Evolutionary conservation across 2,329 filamentous ascomycete genomes (phyloP).

Genomic region (Iodosphaeria phyllophila): DNA sequence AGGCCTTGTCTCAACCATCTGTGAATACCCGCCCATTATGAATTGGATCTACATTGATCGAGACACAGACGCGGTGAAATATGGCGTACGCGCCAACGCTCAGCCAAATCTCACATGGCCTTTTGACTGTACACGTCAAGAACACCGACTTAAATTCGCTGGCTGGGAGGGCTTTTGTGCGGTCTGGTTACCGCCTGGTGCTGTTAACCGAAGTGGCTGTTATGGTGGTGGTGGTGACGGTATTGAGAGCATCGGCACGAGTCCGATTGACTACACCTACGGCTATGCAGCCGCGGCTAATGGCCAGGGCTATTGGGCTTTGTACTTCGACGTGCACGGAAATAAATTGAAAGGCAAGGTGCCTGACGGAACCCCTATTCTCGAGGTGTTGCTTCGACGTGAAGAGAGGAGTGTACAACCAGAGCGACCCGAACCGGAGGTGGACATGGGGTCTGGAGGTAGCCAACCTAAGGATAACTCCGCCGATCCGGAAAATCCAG

Average conservation of each 20-base stretch:
- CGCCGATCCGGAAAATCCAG: no score
- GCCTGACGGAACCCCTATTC: conserved; percentile 24
- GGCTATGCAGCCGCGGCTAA: no score
- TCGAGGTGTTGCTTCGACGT: no score
- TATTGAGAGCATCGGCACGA: no score
- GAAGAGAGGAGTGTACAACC: no score
- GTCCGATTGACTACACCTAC: no score
- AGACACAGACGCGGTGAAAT: conserved; percentile 25
- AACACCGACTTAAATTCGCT: conserved; percentile 27
- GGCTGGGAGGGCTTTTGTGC: conserved; percentile 31
- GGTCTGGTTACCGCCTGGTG: conserved; percentile 21
- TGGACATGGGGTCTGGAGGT: no score
- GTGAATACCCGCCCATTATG: conserved; percentile 25
- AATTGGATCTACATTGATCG: conserved; percentile 31
- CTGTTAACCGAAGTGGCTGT: no score
- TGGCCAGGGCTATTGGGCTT: no score
- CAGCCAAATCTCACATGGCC: conserved; percentile 25
- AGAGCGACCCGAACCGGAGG: no score
- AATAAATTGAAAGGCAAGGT: conserved; percentile 25
- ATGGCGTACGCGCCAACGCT: conserved; percentile 22
- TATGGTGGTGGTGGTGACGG: no score
- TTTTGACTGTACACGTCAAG: conserved; percentile 32
- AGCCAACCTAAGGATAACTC: no score
- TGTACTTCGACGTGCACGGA: conserved; percentile 28
- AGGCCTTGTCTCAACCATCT: conserved; percentile 28